These are phyloP conservation scores for Cryptococcus sp. DNA, from an alignment of 1,284 basidiomycete species.

Conservation along the genomic window DNA sequence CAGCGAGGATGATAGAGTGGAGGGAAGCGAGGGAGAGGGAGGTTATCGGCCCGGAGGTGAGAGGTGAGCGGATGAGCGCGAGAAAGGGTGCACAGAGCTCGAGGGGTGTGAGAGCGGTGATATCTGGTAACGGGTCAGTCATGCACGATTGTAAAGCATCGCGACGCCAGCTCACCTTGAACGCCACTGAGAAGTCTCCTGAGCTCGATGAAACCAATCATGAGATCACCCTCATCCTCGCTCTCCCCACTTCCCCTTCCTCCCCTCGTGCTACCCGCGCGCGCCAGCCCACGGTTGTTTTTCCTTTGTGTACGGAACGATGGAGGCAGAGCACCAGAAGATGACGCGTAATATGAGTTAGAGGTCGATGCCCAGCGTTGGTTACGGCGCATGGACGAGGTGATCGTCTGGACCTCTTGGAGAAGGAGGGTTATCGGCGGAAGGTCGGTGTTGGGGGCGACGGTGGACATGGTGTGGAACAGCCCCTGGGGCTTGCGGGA, in stretches of 20 bases:
- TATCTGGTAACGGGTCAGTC: conserved; percentile 52
- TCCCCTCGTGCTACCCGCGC: conserved; percentile 10
- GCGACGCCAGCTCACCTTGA: conserved; percentile 58
- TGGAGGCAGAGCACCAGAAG: conserved; percentile 26
- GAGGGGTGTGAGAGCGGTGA: conserved; percentile 59
- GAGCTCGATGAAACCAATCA: conserved; percentile 84
- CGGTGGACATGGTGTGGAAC: too few species aligned
- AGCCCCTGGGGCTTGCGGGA: too few species aligned
- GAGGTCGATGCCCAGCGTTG: conserved; percentile 75
- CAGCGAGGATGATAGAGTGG: conserved; percentile 79
- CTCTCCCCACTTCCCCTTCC: conserved; percentile 18
- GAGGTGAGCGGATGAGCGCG: conserved; percentile 82
- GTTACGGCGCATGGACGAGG: conserved; percentile 95
- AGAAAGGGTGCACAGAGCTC: conserved; percentile 80
- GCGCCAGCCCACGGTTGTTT: neutral
- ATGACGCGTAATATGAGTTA: conserved; percentile 27
- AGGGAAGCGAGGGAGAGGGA: conserved; percentile 81
- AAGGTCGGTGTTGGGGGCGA: conserved; percentile 28
- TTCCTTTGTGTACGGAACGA: conserved; percentile 17
- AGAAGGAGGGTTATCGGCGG: conserved; percentile 44
- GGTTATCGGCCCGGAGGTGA: conserved; percentile 92
- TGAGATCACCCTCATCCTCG: conserved; percentile 62
- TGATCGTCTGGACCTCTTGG: conserved; percentile 82
- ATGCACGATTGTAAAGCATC: neutral
- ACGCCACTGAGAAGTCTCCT: conserved; percentile 69